Evolutionary conservation across 768 basidiomycete genomes (phyloP).

Genomic region (Mrakia gelida): DNA sequence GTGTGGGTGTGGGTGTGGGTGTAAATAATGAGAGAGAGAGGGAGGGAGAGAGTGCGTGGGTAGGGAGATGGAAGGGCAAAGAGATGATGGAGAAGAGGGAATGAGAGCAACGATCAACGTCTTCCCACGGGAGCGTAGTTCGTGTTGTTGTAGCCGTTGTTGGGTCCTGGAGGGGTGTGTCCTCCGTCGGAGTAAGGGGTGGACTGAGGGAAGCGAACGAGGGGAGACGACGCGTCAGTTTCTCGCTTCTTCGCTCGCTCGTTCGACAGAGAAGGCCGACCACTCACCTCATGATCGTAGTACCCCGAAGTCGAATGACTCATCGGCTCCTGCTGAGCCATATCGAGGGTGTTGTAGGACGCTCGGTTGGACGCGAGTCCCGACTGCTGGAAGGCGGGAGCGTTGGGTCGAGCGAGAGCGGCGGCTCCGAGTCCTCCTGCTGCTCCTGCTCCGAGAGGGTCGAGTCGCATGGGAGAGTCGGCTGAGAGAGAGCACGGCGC

Average conservation of each 20-base stretch:
- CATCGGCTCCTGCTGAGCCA: conserved; percentile 24
- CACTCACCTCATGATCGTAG: conserved; percentile 12
- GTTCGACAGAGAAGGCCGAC: not conserved
- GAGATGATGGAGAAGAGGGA: not conserved
- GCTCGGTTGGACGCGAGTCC: conserved; percentile 3
- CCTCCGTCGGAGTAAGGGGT: conserved; percentile 12
- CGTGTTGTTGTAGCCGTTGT: not conserved
- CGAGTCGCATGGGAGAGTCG: conserved; percentile 2
- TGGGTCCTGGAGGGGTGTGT: not conserved
- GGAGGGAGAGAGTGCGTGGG: too few species aligned
- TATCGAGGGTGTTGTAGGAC: conserved; percentile 25
- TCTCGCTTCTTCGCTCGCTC: not conserved
- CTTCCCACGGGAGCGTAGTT: not conserved
- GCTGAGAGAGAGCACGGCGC: not conserved
- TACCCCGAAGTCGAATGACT: conserved; percentile 7
- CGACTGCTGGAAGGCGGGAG: not conserved
- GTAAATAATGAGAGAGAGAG: too few species aligned
- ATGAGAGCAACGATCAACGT: not conserved
- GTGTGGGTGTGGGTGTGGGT: too few species aligned
- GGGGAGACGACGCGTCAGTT: not conserved
- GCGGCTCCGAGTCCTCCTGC: not conserved
- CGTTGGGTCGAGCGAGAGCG: not conserved
- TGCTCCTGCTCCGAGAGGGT: not conserved
- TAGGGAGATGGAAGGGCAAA: too few species aligned
- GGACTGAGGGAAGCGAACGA: not conserved